These are phyloP conservation scores for Asterella californica DNA, from an alignment of 225 moss, liverwort and hornwort species.

Conservation along the genomic window DNA sequence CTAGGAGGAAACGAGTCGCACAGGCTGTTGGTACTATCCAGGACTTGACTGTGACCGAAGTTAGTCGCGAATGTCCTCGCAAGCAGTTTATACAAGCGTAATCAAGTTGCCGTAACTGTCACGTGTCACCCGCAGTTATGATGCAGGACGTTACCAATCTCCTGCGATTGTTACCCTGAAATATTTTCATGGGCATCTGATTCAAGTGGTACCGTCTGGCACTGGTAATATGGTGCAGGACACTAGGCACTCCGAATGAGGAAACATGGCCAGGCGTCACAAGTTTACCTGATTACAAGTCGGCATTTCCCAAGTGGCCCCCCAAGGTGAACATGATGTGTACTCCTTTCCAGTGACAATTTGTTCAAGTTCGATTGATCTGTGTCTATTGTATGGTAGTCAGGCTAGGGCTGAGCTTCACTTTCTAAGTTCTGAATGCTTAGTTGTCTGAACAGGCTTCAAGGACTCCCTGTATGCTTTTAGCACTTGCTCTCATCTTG, in stretches of 20 bases:
- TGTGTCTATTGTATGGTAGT: neutral
- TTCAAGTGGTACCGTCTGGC: neutral
- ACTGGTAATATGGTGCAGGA: conserved; percentile 22
- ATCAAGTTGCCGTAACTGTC: neutral
- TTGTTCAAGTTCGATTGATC: no score
- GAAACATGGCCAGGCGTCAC: conserved; percentile 61
- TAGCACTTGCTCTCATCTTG: neutral
- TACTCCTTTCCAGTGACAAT: no score
- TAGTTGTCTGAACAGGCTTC: neutral
- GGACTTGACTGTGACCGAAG: neutral
- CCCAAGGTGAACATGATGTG: conserved; percentile 33
- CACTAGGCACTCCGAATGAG: conserved; percentile 53
- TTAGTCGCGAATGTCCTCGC: neutral
- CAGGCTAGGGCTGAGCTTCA: neutral
- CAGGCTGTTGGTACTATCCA: no score
- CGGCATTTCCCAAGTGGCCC: conserved; percentile 53
- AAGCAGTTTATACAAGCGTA: neutral
- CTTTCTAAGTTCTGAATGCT: neutral
- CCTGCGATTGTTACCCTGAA: no score
- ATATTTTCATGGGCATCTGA: neutral
- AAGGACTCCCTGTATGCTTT: neutral
- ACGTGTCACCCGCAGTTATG: neutral
- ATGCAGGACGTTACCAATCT: neutral
- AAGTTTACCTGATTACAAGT: conserved; percentile 55
- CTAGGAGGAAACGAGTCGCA: no score